These are phyloP conservation scores for Crithidia sp. DNA, from an alignment of 208 protist species.

Conservation along the genomic window DNA sequence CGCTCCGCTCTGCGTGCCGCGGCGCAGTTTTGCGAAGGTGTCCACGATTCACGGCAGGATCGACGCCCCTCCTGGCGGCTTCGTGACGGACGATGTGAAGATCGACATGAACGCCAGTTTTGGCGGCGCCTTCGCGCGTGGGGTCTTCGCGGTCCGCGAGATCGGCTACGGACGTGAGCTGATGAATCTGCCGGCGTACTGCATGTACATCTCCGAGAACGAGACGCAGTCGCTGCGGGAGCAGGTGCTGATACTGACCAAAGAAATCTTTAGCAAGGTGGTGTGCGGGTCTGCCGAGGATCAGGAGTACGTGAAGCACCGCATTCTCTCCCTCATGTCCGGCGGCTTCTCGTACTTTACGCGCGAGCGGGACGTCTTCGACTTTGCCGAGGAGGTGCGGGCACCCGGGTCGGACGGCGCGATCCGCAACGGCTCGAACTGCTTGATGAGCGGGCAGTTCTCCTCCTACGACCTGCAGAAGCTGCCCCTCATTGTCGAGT, in stretches of 20 bases:
- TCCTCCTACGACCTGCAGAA: slow-evolving; percentile 88
- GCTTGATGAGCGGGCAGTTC: slow-evolving; percentile 74
- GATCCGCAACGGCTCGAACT: slow-evolving; percentile 70
- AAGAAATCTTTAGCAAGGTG: slow-evolving; percentile 71
- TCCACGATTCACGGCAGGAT: slow-evolving; percentile 76
- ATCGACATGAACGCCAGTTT: slow-evolving; percentile 81
- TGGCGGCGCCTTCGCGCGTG: slow-evolving; percentile 76
- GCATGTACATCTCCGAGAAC: slow-evolving; percentile 79
- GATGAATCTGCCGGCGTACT: slow-evolving; percentile 81
- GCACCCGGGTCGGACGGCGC: slow-evolving; percentile 57
- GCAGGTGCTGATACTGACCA: slow-evolving; percentile 79
- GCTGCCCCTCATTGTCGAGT: slow-evolving; percentile 83
- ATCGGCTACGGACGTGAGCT: slow-evolving; percentile 82
- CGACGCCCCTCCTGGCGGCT: slow-evolving; percentile 61
- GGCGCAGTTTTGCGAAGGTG: slow-evolving; percentile 59
- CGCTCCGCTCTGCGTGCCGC: slow-evolving; percentile 2
- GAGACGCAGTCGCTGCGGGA: slow-evolving; percentile 56
- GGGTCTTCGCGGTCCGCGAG: slow-evolving; percentile 74
- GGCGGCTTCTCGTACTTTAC: slow-evolving; percentile 87
- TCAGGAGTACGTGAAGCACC: slow-evolving; percentile 73
- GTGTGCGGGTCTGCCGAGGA: slow-evolving; percentile 65
- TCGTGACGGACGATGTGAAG: slow-evolving; percentile 77
- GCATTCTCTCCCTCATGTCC: slow-evolving; percentile 81
- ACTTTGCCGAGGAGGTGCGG: slow-evolving; percentile 83
- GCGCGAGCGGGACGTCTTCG: slow-evolving; percentile 84